These are phyloP conservation scores for Saccharomycopsis capsularis DNA, from an alignment of 805 yeast genomes.

Conservation along the genomic window DNA sequence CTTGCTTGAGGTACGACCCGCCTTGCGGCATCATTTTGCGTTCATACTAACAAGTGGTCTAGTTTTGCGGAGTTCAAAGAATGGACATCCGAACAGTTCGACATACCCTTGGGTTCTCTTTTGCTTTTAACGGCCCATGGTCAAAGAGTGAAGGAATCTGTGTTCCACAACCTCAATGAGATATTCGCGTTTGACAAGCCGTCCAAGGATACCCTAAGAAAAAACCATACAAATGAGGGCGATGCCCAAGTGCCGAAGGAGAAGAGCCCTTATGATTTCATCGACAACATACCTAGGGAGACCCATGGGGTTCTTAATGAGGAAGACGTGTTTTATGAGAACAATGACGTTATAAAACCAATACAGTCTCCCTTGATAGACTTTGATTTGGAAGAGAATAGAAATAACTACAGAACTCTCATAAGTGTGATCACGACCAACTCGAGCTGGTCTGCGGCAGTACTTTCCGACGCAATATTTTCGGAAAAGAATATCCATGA, in stretches of 20 bases:
- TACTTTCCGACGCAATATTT: constrained; percentile 35
- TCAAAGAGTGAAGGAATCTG: constrained; percentile 6
- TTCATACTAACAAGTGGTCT: neutral
- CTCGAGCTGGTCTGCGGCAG: constrained; percentile 46
- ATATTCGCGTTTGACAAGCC: constrained; percentile 16
- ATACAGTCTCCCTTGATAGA: constrained; percentile 33
- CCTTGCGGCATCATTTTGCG: neutral
- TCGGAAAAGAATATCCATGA: constrained; percentile 29
- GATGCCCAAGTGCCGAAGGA: neutral
- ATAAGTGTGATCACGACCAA: constrained; percentile 24
- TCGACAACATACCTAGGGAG: neutral
- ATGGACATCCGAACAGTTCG: constrained; percentile 17
- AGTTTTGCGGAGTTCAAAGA: constrained; percentile 16
- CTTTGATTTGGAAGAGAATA: constrained; percentile 22
- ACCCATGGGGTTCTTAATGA: neutral
- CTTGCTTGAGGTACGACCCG: neutral
- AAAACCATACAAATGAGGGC: neutral
- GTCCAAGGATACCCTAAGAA: neutral
- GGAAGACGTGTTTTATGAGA: constrained; percentile 1
- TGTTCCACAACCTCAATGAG: constrained; percentile 10
- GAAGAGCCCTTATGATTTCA: constrained; percentile 9
- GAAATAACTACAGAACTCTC: constrained; percentile 11
- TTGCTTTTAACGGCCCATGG: constrained; percentile 14
- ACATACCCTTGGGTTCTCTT: constrained; percentile 11
- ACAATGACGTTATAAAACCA: constrained; percentile 28